Base-by-base conservation (phyloP, 805 yeast genomes). In the Starmerella vaccinii region DNA sequence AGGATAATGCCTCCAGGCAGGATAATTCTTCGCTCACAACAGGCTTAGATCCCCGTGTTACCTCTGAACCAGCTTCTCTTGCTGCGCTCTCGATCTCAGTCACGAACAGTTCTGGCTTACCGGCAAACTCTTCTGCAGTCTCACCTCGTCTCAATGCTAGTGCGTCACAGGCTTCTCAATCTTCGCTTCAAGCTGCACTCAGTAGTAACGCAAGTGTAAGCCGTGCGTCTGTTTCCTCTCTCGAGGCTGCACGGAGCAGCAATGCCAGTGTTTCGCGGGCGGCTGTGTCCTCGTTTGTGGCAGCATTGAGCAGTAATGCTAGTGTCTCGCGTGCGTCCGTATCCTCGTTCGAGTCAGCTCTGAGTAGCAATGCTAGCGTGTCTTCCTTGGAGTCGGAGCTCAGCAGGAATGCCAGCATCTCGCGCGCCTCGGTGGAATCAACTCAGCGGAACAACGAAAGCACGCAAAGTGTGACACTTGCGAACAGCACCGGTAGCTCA, bases 221-320 rank as follows among this genome's bases (percentile, higher is more conserved):
- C 10, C 29, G 29, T 26, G 29, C 29, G 3, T 32, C 35, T 12
- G n/a, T 32, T 10, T 22, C 41, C 10, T 46, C 52, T 3, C 38
- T 35, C 22, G 35, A 43, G n/a, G n/a, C 44, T 10, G 48, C 51
- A 4, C 19, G 43, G 27, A 37, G 48, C 27, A 13, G 42, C 24
- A 49, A 49, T 22, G 47, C 47, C 6, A 39, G 35, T 23, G 49
- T 26, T 16, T 34, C 41, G 7, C 38, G 38, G 9, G 38, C 19
- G 22, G n/a, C 38, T 16, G 41, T 32, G 16, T 19, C 40, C 13
- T 45, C 48, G 5, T 16, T 16, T 9, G 29, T 32, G n/a, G 21
- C 48, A n/a, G 48, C 48, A 32, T 16, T 5, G 22, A 35, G 41
- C 21, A 30, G 40, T 13, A 45, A 45, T n/a, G 48, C 48, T n/a